Evolutionary conservation across 1,284 basidiomycete species (phyloP), one percentile per base, ranked within the genome.

Genomic region (Entoloma clypeatum): DNA sequence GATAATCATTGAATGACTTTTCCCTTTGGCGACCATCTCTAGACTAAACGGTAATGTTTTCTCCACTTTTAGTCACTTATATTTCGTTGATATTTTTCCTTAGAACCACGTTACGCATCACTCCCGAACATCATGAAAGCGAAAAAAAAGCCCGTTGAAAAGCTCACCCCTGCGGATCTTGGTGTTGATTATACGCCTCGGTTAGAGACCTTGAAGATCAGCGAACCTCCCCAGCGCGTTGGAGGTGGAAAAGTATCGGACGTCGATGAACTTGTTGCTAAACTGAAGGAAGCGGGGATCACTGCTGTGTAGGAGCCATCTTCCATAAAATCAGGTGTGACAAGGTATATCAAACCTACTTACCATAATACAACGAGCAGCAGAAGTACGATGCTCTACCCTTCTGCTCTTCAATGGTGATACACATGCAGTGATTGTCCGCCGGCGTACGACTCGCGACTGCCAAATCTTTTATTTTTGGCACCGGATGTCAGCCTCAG

Each of bases 41-140:
- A 84, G 79, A 47, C 57, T 83, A 38, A 83, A 83, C 52, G 79
- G 80, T 79, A 54, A 19, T 36, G 22, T 39, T 9, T n/a, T 22
- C 40, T 28, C 28, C 25, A 28, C 19, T 31, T 21, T 6, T 10
- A 34, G 31, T 26, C 23, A 40, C 34, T 8, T 24, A 10, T 17
- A 21, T 17, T 23, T n/a, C 26, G 4, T 25, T 24, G 30, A 11
- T 14, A 33, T 18, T 22, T 13, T 10, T 6, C 34, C 17, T 43
- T 62, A 89, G 92, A 95, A 63, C 93, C 93, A 8, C 84, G 93
- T 53, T 97, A 95, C 60, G 92, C 93, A 1, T 92, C 92, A 18
- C 65, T 96, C 48, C 93, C 92, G 11, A 95, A 92, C 59, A 95
- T 95, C 64, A 96, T 95, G 91, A 95, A 95, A 70, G 95, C 95